A percentile compares a stretch with the other conserved stretches of the same genome.
Evolutionary conservation across 1,284 basidiomycete genomes (phyloP).

Genomic region (Tetrapyrgos nigripes): DNA sequence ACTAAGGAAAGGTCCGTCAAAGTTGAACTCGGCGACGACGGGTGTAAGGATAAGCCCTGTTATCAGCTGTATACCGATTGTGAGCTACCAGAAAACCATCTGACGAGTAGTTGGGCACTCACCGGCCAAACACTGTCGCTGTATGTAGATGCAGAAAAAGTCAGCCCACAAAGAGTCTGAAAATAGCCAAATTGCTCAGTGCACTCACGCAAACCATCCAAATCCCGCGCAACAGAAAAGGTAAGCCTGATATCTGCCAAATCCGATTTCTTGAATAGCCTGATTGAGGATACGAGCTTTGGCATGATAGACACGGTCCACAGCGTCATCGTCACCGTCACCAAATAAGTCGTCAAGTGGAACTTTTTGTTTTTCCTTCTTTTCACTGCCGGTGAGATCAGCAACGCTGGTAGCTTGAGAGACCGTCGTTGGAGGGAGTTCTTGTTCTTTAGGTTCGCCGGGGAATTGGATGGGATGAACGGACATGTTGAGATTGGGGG

Average conservation of each 20-base stretch:
- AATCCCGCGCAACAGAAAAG: conserved; percentile 67
- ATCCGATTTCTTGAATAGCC: conserved; percentile 74
- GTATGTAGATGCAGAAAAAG: conserved; percentile 8
- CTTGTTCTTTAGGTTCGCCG: neutral
- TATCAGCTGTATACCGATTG: conserved; percentile 45
- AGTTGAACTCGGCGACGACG: conserved; percentile 60
- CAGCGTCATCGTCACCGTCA: conserved; percentile 49
- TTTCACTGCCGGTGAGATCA: neutral
- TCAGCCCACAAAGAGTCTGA: neutral
- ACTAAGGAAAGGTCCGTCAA: conserved; percentile 58
- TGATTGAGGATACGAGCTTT: conserved; percentile 70
- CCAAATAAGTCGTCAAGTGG: conserved; percentile 13
- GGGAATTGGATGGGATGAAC: neutral
- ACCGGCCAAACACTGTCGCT: conserved; percentile 75
- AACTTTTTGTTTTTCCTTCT: neutral
- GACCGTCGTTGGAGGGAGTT: neutral
- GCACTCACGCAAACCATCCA: conserved; percentile 72
- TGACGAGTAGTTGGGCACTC: conserved; percentile 23
- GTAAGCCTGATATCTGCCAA: conserved; percentile 73
- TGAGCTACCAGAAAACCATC: neutral
- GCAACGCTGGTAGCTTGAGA: conserved; percentile 2
- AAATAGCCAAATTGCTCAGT: too few relatives aligned
- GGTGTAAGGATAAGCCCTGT: conserved; percentile 62
- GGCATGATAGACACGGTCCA: conserved; percentile 69
- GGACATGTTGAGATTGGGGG: neutral